phyloP scores from a whole-genome alignment of 768 basidiomycete species.

The Floccularia luteovirens region DNA sequence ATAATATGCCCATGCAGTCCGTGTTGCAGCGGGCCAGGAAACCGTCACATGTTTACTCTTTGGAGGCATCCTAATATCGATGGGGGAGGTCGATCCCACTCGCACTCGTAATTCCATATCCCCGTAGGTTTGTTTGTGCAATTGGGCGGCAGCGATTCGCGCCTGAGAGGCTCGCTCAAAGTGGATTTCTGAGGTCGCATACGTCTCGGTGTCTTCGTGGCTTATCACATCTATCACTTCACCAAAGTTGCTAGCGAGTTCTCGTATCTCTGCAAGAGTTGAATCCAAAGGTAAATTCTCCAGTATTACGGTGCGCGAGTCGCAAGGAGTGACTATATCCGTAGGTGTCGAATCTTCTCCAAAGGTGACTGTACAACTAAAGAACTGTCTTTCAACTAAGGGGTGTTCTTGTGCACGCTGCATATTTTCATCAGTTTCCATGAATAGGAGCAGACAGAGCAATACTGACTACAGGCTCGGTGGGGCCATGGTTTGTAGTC shows the following conservation, averaged over 20 bases:
- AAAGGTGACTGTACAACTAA: slow-evolving; percentile 23
- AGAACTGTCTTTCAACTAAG: slow-evolving; percentile 14
- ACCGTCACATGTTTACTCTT: slow-evolving; percentile 22
- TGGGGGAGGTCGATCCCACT: slow-evolving; percentile 14
- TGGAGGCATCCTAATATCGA: slow-evolving; percentile 4
- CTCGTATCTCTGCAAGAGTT: slow-evolving; percentile 18
- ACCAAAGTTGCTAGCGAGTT: slow-evolving; percentile 22
- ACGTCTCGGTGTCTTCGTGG: slow-evolving; percentile 11
- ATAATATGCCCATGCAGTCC: slow-evolving; percentile 41
- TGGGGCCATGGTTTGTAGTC: no score
- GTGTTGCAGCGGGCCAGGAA: slow-evolving; percentile 34
- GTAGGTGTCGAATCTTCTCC: slow-evolving; percentile 21
- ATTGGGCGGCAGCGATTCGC: slow-evolving; percentile 18
- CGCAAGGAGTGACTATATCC: slow-evolving; percentile 26
- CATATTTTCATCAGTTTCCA: no score
- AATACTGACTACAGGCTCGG: no score
- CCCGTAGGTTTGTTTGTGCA: slow-evolving; percentile 21
- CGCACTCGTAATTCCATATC: slow-evolving; percentile 17
- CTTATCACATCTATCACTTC: slow-evolving; percentile 12
- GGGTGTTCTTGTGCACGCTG: slow-evolving; percentile 13
- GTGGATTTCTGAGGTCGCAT: slow-evolving; percentile 13
- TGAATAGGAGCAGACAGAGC: no score
- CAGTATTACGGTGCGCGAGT: slow-evolving; percentile 28
- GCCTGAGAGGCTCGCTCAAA: slow-evolving; percentile 23
- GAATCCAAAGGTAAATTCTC: slow-evolving; percentile 29